phyloP scores from a whole-genome alignment of 192 early-diverging fungal species.

The Coemansia sp. region DNA sequence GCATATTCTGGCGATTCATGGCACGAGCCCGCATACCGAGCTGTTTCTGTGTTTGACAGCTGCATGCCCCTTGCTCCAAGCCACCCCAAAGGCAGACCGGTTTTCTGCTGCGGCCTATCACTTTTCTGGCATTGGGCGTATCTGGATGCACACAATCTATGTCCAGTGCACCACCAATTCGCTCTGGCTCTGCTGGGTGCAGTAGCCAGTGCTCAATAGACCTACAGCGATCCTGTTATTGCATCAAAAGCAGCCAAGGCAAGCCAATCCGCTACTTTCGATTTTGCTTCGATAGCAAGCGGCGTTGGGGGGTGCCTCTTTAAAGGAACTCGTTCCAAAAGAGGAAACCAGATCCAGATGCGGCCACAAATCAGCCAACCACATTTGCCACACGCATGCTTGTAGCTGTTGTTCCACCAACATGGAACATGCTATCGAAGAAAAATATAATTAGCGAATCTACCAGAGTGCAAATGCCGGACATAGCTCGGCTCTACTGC shows the following conservation, averaged over 20 bases:
- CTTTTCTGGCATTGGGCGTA: background rate
- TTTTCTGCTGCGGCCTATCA: background rate
- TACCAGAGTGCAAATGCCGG: background rate
- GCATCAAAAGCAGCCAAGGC: background rate
- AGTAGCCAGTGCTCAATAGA: background rate
- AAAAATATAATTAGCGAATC: background rate
- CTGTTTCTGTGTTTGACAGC: background rate
- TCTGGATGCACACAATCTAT: background rate
- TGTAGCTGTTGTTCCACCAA: background rate
- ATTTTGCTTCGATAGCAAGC: background rate
- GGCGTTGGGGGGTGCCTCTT: constrained; percentile 1
- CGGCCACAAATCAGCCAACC: background rate
- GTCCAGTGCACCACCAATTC: background rate
- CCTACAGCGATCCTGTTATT: background rate
- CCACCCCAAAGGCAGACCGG: background rate
- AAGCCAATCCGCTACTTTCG: background rate
- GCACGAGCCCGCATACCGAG: background rate
- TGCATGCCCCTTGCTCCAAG: background rate
- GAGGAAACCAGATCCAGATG: background rate
- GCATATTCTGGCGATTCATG: background rate
- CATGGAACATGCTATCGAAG: background rate
- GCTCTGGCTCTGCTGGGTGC: background rate
- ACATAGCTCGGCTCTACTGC: background rate
- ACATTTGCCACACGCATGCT: background rate
- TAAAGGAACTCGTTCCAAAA: background rate